A percentile compares a stretch with the other conserved stretches of the same genome.
Evolutionary conservation across 108 stramenopile genomes (phyloP).

Genomic region (Cyclotella atomus): DNA sequence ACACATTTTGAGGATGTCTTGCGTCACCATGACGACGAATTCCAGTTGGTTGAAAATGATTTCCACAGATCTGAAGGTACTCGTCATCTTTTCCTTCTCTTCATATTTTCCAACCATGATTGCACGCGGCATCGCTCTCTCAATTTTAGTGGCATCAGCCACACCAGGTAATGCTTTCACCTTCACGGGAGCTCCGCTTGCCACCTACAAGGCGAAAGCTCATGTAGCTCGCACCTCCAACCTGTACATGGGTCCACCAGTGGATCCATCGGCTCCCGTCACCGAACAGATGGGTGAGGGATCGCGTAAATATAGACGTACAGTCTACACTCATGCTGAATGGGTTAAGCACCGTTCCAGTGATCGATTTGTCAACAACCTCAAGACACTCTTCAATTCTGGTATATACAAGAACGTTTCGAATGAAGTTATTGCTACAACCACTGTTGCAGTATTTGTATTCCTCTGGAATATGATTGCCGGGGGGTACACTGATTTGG

Average conservation of each 20-base stretch:
- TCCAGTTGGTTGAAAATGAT: no score
- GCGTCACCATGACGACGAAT: no score
- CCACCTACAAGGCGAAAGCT: background rate
- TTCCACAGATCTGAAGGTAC: no score
- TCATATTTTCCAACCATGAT: conserved; percentile 1
- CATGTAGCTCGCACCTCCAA: background rate
- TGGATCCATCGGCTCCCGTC: conserved; percentile 32
- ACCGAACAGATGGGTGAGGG: conserved; percentile 69
- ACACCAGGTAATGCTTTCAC: conserved; percentile 23
- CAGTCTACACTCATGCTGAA: conserved; percentile 77
- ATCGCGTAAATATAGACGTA: conserved; percentile 66
- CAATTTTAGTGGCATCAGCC: conserved; percentile 20
- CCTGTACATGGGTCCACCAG: conserved; percentile 39
- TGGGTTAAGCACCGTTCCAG: conserved; percentile 71
- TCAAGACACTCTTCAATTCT: conserved; percentile 47
- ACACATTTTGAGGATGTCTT: no score
- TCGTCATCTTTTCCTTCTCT: no score
- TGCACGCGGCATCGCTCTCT: background rate
- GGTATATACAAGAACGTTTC: conserved; percentile 69
- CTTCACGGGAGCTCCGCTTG: conserved; percentile 6
- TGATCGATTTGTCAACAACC: conserved; percentile 64
- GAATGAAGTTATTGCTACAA: conserved; percentile 52
- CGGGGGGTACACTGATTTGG: conserved; percentile 69
- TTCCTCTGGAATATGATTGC: conserved; percentile 56
- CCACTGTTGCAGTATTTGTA: conserved; percentile 57